Base-by-base conservation (phyloP, 768 basidiomycete species). In the Trametes cinnabarina region DNA sequence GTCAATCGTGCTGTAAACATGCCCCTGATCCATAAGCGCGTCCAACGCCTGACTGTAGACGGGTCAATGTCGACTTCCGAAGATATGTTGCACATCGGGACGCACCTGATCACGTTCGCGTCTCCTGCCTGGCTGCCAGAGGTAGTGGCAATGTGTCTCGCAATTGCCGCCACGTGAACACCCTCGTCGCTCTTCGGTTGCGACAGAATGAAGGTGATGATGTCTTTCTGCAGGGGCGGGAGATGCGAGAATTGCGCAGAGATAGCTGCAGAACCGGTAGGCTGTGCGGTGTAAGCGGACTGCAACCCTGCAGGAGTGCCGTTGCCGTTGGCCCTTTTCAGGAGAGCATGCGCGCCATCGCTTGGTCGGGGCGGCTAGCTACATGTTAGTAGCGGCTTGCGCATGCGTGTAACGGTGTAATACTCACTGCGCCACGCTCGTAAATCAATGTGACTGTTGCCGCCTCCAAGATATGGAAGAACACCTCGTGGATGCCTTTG, bases 381-480 rank as follows among this genome's bases (percentile, higher is more conserved):
- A 15, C 37, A 37, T 20, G n/a, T 53, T 15, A 58, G 37, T 20
- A 6, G 40, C 7, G 25, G n/a, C 11, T 17, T 28, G 20, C 34
- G 8, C 2, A 8, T 19, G 12, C 19, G 20, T 43, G 15, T 2
- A 22, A 15, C 6, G 12, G 12, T 17, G 39, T 30, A 7, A 19
- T 19, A 71, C 83, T 65, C 69, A 89, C 87, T 47, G 82, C 76
- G 37, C 91, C 91, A 30, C 83, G 78, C 65, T 89, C 83, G 57
- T 86, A 72, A 47, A 79, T 79, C 60, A 92, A 72, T 51, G 80
- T 85, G 12, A 88, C 84, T 22, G 81, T 79, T 63, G 94, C 84
- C 12, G 82, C 78, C 64, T 98, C 92, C 51, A 91, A 69, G 37
- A 86, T 72, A 70, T 98, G 94, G 71, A 89, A 94, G 68, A 85